Evolutionary conservation across 2,329 filamentous ascomycete species (phyloP), one percentile per base, ranked within the genome.

Genomic region (Cladosporium colombiae): DNA sequence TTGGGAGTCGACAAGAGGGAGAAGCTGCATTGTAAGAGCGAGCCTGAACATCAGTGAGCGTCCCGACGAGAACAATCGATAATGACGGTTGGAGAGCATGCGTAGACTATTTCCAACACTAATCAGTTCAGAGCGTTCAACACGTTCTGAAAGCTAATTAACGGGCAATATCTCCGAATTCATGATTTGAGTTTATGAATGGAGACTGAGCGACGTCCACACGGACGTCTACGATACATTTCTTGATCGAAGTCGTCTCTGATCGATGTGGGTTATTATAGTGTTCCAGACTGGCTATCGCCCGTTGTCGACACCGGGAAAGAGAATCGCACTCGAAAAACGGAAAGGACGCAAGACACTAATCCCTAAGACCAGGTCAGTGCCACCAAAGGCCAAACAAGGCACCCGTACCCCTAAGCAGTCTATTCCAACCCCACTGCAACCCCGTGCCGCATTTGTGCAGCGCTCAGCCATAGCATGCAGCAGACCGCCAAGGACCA

Each of bases 1-100:
- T 70, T 85, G 18, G 82, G 81, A 11, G 77, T 78, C 7, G 78
- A 81, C 70, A 72, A 69, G 18, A 68, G 70, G 46, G 71, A 75
- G 64, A 78, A 78, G 69, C 16, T 62, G n/a, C 58, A 61, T 13
- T 46, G 40, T 10, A 56, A 56, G 23, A 29, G 52, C 16, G 25
- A 56, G 52, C 31, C 52, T n/a, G 31, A 21, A 3, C 6, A 56
- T 16, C 16, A 29, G 5, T 56, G 5, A 56, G 23, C 52, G 18
- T 44, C n/a, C n/a, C 16, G 35, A 16, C 16, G 16, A 18, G 14
- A 18, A 1, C 14, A n/a, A n/a, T n/a, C n/a, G n/a, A n/a, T n/a
- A n/a, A n/a, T n/a, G 16, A 40, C 18, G 16, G 14, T 16, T 40
- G 16, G 18, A 18, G 16, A 40, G 35, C 11, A 40, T n/a, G 2